phyloP scores from a whole-genome alignment of 106 monocot species.

The Cymbidium sinense region DNA sequence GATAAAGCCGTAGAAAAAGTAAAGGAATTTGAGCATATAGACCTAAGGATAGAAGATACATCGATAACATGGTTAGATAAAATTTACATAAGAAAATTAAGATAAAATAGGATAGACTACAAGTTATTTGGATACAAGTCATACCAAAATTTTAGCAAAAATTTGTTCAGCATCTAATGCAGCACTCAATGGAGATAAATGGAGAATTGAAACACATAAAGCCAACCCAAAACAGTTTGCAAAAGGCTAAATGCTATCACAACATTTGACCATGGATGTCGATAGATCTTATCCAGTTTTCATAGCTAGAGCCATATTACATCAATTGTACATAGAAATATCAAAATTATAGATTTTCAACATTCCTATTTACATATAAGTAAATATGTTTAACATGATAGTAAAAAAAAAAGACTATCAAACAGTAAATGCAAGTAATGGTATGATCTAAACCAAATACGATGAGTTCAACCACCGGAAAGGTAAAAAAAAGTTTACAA shows the following conservation, averaged over 20 bases:
- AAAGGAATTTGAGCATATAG: too few species aligned
- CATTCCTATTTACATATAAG: neutral
- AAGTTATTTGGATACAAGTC: too few species aligned
- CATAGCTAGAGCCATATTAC: neutral
- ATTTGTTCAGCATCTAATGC: neutral
- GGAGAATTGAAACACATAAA: too few species aligned
- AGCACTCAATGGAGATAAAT: too few species aligned
- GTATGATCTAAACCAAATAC: neutral
- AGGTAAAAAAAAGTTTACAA: neutral
- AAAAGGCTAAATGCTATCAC: neutral
- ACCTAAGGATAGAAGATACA: too few species aligned
- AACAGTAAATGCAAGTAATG: neutral
- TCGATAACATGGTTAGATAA: too few species aligned
- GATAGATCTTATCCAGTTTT: neutral
- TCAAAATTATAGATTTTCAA: neutral
- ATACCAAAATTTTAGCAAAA: neutral
- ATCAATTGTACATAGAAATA: neutral
- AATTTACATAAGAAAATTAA: too few species aligned
- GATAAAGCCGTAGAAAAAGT: too few species aligned
- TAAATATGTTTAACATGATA: too few species aligned
- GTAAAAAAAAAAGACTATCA: too few species aligned
- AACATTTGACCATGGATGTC: neutral
- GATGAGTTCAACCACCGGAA: neutral
- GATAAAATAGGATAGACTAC: too few species aligned
- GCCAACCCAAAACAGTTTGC: neutral